A percentile compares a stretch with the other conserved stretches of the same genome.
These are phyloP conservation scores for Haematococcus sp. DNA, from an alignment of 139 green algal species.

Conservation along the genomic window DNA sequence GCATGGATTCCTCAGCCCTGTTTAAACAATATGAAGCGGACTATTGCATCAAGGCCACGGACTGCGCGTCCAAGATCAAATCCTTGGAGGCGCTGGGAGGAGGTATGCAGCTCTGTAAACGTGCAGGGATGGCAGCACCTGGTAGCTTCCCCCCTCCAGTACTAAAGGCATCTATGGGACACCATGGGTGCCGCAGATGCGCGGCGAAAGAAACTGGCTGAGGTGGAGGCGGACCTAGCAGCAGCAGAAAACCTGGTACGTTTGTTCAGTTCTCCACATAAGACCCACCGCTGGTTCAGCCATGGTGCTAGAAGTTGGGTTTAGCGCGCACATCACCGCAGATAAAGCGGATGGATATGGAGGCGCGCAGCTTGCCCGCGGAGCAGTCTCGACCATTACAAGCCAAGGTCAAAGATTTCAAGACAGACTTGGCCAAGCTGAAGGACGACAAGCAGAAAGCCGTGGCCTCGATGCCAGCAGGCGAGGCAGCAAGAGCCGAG, in stretches of 20 bases:
- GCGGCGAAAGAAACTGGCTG: slow-evolving; percentile 49
- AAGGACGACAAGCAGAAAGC: slow-evolving; percentile 53
- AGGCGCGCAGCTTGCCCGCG: slow-evolving; percentile 78
- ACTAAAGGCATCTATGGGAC: no score
- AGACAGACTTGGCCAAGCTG: slow-evolving; percentile 76
- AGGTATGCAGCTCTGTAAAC: slow-evolving; percentile 37
- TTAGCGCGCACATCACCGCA: slow-evolving; percentile 21
- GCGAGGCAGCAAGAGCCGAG: slow-evolving; percentile 65
- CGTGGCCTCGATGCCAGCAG: slow-evolving; percentile 8
- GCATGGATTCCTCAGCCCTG: slow-evolving; percentile 28
- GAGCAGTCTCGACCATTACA: slow-evolving; percentile 60
- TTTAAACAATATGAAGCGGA: slow-evolving; percentile 81
- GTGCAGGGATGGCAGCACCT: neutral
- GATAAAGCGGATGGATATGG: slow-evolving; percentile 96
- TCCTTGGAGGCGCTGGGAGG: slow-evolving; percentile 34
- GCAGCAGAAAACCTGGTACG: slow-evolving; percentile 81
- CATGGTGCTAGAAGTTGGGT: neutral
- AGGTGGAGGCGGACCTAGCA: slow-evolving; percentile 76
- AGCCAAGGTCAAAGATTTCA: slow-evolving; percentile 87
- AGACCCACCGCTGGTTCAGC: no score
- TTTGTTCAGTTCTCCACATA: no score
- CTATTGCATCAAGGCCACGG: slow-evolving; percentile 80
- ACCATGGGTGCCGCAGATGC: slow-evolving; percentile 71
- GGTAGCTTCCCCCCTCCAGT: neutral
- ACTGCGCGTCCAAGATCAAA: slow-evolving; percentile 62